A percentile compares a stretch with the other conserved stretches of the same genome.
Conservation (phyloP, 148 eudicot species). For the Fagopyrum tataricum region DNA sequence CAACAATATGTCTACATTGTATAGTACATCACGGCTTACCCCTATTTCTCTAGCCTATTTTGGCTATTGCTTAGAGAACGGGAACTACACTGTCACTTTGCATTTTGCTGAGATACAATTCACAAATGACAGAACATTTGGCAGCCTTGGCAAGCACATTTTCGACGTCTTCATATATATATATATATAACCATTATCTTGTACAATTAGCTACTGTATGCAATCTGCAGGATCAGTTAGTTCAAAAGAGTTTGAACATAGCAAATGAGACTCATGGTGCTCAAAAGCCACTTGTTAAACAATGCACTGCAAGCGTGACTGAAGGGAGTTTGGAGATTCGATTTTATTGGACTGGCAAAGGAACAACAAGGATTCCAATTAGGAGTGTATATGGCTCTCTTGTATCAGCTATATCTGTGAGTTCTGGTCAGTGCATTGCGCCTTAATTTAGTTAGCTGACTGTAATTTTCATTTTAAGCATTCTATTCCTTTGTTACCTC, state of each 20-base stretch:
- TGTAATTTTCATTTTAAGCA: background rate
- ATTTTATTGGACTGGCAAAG: constrained; percentile 66
- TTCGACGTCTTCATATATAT: constrained; percentile 59
- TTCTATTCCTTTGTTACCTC: too few species aligned
- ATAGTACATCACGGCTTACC: constrained; percentile 46
- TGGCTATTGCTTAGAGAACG: constrained; percentile 63
- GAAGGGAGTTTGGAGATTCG: constrained; percentile 48
- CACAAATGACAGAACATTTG: constrained; percentile 41
- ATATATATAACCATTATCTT: background rate
- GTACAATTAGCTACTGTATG: background rate
- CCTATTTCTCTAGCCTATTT: constrained; percentile 64
- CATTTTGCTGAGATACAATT: constrained; percentile 71
- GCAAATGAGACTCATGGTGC: constrained; percentile 56
- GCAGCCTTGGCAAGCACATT: constrained; percentile 58
- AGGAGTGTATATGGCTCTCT: constrained; percentile 77
- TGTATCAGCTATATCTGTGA: constrained; percentile 65
- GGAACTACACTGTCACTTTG: constrained; percentile 50
- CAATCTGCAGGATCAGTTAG: constrained; percentile 43
- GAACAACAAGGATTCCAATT: constrained; percentile 66
- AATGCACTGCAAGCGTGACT: constrained; percentile 42
- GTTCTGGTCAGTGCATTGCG: constrained; percentile 41
- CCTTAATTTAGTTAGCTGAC: background rate
- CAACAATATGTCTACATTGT: constrained; percentile 10
- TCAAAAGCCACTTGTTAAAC: constrained; percentile 27
- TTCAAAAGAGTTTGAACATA: constrained; percentile 50